These are phyloP conservation scores for Austroboletus novae-zelandiae DNA, from an alignment of 1,284 basidiomycete species.

Conservation along the genomic window DNA sequence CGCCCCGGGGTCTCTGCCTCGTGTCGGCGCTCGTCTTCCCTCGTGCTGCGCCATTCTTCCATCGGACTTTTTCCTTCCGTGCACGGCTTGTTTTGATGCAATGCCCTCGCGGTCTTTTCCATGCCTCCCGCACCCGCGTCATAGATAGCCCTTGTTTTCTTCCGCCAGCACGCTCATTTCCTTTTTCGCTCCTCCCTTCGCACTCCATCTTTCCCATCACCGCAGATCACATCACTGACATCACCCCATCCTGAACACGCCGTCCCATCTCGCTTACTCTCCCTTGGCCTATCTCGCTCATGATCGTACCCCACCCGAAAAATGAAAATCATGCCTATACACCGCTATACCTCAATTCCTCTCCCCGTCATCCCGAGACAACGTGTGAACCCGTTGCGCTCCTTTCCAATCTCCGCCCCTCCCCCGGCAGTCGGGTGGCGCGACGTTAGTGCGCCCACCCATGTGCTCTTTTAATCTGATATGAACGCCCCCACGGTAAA, in stretches of 20 bases:
- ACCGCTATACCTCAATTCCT: no score
- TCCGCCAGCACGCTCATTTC: background rate
- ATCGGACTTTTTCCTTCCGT: constrained; percentile 6
- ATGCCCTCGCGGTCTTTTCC: constrained; percentile 1
- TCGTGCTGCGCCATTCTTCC: constrained; percentile 16
- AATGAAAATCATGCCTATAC: no score
- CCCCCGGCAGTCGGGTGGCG: constrained; percentile 1
- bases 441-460: no score
- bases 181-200: background rate
- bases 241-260: constrained; percentile 2
- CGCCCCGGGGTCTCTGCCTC: constrained; percentile 27
- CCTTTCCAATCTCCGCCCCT: constrained; percentile 4
- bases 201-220: constrained; percentile 8
- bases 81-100: constrained; percentile 3
- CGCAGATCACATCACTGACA: constrained; percentile 19
- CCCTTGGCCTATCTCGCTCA: background rate
- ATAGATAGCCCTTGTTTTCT: constrained; percentile 5
- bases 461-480: no score
- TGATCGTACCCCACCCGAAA: background rate
- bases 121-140: constrained; percentile 9
- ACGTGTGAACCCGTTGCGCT: constrained; percentile 1
- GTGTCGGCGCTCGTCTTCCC: constrained; percentile 30
- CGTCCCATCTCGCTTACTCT: constrained; percentile 5
- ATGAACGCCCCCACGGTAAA: no score
- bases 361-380: no score